A percentile compares a stretch with the other conserved stretches of the same genome.
Conservation (phyloP, 179 eudicot genomes). For the Spinacia oleracea region DNA sequence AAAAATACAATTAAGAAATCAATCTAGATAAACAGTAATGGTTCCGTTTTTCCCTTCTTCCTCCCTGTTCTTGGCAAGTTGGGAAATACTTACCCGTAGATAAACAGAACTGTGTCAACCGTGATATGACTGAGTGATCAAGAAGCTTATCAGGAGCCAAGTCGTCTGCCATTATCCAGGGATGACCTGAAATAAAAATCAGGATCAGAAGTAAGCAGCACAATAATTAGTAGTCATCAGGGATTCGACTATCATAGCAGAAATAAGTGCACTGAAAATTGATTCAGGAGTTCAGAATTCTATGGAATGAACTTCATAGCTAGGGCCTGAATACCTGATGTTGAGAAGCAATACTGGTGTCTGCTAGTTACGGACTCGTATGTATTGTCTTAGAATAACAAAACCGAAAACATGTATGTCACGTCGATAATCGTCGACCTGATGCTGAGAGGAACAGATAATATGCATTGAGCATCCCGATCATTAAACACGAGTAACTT, state of each 20-base stretch:
- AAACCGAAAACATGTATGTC: too few species aligned
- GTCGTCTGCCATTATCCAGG: conserved; percentile 66
- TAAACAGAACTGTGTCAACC: conserved; percentile 62
- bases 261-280: not conserved
- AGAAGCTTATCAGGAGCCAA: conserved; percentile 71
- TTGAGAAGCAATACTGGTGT: too few species aligned
- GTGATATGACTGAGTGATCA: conserved; percentile 58
- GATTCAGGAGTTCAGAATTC: not conserved
- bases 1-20: too few species aligned
- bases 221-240: not conserved
- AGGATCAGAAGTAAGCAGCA: conserved; percentile 9
- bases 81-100: conserved; percentile 42
- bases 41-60: too few species aligned
- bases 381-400: too few species aligned
- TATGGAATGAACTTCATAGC: not conserved
- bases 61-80: not conserved
- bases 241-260: not conserved
- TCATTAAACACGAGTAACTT: too few species aligned
- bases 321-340: too few species aligned
- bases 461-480: too few species aligned
- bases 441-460: too few species aligned
- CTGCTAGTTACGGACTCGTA: too few species aligned
- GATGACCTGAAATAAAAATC: conserved; percentile 47
- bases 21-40: too few species aligned
- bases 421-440: too few species aligned